Percentiles rank a stretch among this genome's conserved stretches.
Evolutionary conservation across 768 basidiomycete species (phyloP).

Genomic region (Leccinum subtestaceum): DNA sequence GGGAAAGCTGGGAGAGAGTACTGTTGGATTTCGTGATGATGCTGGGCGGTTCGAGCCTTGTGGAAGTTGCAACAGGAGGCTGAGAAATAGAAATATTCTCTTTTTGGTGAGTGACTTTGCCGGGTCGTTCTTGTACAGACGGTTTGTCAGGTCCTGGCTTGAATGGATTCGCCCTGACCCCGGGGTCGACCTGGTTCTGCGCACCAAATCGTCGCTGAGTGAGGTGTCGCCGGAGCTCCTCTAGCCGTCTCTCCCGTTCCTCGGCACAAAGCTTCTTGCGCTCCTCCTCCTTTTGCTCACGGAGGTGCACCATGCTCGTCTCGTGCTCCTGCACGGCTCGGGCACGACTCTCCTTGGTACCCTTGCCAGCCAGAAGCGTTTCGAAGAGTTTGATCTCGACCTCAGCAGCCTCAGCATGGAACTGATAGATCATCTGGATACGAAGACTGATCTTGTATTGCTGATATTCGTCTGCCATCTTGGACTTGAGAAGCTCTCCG

Average conservation of each 20-base stretch:
- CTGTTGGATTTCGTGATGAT: constrained; percentile 28
- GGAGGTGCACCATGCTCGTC: constrained; percentile 31
- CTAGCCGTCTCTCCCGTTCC: constrained; percentile 27
- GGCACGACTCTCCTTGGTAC: constrained; percentile 31
- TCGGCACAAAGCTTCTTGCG: constrained; percentile 30
- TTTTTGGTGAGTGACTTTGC: constrained; percentile 25
- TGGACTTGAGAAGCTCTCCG: constrained; percentile 29
- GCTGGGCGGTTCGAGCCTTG: constrained; percentile 23
- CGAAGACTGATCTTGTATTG: constrained; percentile 31
- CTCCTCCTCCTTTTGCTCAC: constrained; percentile 32
- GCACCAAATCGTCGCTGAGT: constrained; percentile 17
- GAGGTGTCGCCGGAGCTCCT: constrained; percentile 20
- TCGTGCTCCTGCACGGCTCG: constrained; percentile 33
- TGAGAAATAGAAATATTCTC: constrained; percentile 23
- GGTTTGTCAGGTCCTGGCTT: constrained; percentile 16
- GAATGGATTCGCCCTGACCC: constrained; percentile 12
- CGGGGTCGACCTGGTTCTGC: constrained; percentile 17
- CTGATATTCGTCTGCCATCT: constrained; percentile 33
- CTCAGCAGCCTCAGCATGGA: constrained; percentile 29
- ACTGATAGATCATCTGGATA: constrained; percentile 35
- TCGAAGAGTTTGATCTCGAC: constrained; percentile 32
- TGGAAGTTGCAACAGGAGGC: constrained; percentile 2
- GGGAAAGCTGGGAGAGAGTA: constrained; percentile 26
- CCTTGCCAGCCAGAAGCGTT: constrained; percentile 22
- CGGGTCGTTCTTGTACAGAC: constrained; percentile 10